Base-by-base conservation (phyloP, 495 filamentous ascomycete species). In the Penicillium daleae region DNA sequence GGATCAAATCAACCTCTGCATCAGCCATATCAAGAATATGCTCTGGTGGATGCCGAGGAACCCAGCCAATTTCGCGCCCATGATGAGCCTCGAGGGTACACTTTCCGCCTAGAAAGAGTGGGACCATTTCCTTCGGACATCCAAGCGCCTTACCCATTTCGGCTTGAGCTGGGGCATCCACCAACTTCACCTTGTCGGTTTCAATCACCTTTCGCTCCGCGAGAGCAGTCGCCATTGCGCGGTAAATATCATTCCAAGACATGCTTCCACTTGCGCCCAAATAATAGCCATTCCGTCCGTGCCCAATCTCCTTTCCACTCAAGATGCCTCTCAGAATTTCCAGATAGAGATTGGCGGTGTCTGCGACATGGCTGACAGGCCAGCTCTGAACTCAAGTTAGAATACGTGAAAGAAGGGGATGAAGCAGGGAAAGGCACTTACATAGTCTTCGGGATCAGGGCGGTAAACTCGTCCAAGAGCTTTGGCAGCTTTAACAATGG, bases 201-300 rank as follows among this genome's bases (percentile, higher is more conserved):
- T 66, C 71, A 7, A 83, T 63, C 15, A 75, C 56, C 3, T 64
- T 61, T 6, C 75, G 74, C 52, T 79, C 77, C 2, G 69, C 73
- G 9, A 85, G 62, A 7, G 69, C 69, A 12, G 62, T 64, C 0
- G 74, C 80, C 57, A 84, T 70, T 7, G 78, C 71, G 3, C 26
- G 54, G 55, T 83, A 84, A 2, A 85, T 31, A 54, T 83, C 77
- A 35, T 80, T 67, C 82, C 82, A 85, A 1, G 71, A 63, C 15
- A 85, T 67, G 10, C 60, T 73, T 9, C 82, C 82, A 6, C 78
- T 68, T 1, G 81, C 59, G 13, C 78, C 81, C n/a, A 85, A 75
- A 61, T 78, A 85, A 59, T 80, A 85, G 0, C 82, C 82, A 13
- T 74, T 71, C 64, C 75, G 76, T 0, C 79, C 79, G 32, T 78